These are phyloP conservation scores for Paramecium tetraurelia DNA, from an alignment of 73 alveolate species.

Conservation along the genomic window DNA sequence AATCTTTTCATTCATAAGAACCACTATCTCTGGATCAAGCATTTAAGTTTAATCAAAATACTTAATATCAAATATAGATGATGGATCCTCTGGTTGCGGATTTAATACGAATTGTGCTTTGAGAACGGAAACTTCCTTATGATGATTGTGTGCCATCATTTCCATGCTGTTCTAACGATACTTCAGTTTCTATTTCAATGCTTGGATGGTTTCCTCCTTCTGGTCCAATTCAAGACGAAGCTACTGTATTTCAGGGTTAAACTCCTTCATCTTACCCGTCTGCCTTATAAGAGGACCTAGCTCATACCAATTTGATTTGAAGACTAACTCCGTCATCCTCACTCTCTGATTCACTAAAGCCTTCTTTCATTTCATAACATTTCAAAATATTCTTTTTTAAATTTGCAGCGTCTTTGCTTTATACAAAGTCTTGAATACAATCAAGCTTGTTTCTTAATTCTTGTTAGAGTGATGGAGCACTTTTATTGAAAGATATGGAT, in stretches of 20 bases:
- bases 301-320: neutral
- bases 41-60: neutral
- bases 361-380: neutral
- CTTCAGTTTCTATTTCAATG: neutral
- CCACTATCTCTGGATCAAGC: neutral
- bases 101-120: neutral
- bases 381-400: neutral
- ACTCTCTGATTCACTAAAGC: conserved; percentile 17
- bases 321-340: conserved; percentile 3
- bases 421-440: neutral
- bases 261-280: neutral
- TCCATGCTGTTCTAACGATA: neutral
- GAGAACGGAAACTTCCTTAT: neutral
- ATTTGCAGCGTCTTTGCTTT: neutral
- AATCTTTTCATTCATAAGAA: neutral
- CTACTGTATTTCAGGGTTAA: conserved; percentile 8
- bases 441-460: neutral
- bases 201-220: neutral
- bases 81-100: neutral
- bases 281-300: neutral
- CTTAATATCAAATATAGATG: neutral
- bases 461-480: neutral
- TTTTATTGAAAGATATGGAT: neutral
- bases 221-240: neutral
- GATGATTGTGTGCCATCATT: neutral